Conservation (phyloP, 768 basidiomycete genomes). For the Dendrothele bispora region DNA sequence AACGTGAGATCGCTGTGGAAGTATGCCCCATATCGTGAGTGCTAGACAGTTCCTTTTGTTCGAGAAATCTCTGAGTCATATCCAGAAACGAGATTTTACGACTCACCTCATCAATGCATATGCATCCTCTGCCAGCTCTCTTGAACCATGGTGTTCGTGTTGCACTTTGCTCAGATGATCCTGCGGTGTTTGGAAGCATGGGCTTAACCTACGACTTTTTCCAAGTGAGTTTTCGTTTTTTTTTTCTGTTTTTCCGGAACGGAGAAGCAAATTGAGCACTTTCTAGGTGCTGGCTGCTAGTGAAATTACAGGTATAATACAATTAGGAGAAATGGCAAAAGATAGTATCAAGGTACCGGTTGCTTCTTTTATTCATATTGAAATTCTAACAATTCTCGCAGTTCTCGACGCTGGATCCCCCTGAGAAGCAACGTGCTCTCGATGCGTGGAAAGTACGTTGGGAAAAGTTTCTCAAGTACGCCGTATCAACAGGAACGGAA, state of each 20-base stretch:
- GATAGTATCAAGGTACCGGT: conserved; percentile 59
- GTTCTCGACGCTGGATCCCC: conserved; percentile 43
- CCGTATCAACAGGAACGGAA: conserved; percentile 13
- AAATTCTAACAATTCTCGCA: background rate
- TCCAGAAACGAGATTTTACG: conserved; percentile 75
- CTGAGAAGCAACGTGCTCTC: conserved; percentile 46
- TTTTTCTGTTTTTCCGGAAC: background rate
- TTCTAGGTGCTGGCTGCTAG: conserved; percentile 63
- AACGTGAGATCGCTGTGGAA: conserved; percentile 65
- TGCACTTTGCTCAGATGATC: conserved; percentile 73
- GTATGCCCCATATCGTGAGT: conserved; percentile 80
- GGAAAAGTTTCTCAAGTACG: conserved; percentile 42
- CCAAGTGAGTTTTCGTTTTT: conserved; percentile 45
- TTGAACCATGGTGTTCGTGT: conserved; percentile 75
- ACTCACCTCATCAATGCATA: conserved; percentile 75
- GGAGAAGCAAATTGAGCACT: background rate
- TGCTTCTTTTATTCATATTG: background rate
- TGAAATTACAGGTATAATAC: conserved; percentile 63
- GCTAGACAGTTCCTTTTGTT: conserved; percentile 1
- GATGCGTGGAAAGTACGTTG: conserved; percentile 48
- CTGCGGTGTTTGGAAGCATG: conserved; percentile 75
- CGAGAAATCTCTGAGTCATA: background rate
- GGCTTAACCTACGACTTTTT: conserved; percentile 79
- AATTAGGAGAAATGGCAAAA: conserved; percentile 60
- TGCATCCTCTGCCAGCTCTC: conserved; percentile 72